These are phyloP conservation scores for Xerocomus brunneocitrinus DNA, from an alignment of 768 basidiomycete genomes.

Conservation along the genomic window DNA sequence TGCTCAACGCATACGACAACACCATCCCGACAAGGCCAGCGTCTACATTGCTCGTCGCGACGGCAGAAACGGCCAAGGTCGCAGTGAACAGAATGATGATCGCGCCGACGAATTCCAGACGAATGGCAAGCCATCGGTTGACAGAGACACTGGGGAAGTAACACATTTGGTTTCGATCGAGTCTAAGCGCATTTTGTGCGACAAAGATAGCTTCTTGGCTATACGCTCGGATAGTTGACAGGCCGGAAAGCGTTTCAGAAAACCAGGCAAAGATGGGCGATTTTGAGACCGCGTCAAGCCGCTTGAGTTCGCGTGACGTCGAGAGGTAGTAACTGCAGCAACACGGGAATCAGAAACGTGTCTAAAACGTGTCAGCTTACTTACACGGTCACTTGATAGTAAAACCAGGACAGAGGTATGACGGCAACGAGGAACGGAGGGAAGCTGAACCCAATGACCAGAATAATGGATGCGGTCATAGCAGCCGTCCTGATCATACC, in stretches of 20 bases:
- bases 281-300: constrained; percentile 81
- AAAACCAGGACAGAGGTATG: constrained; percentile 74
- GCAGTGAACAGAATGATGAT: constrained; percentile 75
- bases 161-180: constrained; percentile 85
- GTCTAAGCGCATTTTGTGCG: constrained; percentile 61
- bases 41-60: constrained; percentile 73
- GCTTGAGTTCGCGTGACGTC: constrained; percentile 83
- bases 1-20: constrained; percentile 78
- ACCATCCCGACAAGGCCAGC: constrained; percentile 87
- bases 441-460: constrained; percentile 78
- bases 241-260: constrained; percentile 68
- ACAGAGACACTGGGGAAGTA: constrained; percentile 67
- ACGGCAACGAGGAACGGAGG: constrained; percentile 77
- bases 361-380: constrained; percentile 16
- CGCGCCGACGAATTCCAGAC: constrained; percentile 84
- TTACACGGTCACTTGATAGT: constrained; percentile 74
- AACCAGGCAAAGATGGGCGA: constrained; percentile 92
- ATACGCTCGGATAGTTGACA: constrained; percentile 83
- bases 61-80: constrained; percentile 57
- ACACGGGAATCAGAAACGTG: not conserved
- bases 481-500: constrained; percentile 63
- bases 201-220: constrained; percentile 65
- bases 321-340: constrained; percentile 73
- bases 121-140: constrained; percentile 81
- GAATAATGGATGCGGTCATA: constrained; percentile 52